Evolutionary conservation across 2,329 filamentous ascomycete species (phyloP).

Genomic region (Corynespora cassiicola): DNA sequence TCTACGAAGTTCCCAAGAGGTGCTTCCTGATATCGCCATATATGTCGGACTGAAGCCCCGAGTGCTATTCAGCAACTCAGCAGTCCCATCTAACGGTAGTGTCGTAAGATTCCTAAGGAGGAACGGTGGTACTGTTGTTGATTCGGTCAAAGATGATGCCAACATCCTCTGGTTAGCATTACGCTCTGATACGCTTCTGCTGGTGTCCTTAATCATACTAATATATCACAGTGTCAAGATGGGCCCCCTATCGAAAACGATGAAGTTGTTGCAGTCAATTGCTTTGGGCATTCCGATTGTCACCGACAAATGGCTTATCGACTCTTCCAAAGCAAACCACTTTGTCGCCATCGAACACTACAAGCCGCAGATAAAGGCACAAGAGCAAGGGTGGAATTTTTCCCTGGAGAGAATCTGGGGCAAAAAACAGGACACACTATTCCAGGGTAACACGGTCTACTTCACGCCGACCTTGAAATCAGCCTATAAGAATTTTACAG

Average conservation of each 20-base stretch:
- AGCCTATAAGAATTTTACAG: conserved; percentile 39
- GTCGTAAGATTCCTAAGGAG: conserved; percentile 43
- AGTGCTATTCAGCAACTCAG: conserved; percentile 43
- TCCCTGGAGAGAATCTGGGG: conserved; percentile 39
- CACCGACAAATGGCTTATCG: conserved; percentile 54
- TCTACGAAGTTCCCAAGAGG: too few species aligned
- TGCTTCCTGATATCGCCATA: neutral
- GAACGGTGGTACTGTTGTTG: conserved; percentile 34
- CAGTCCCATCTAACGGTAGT: conserved; percentile 25
- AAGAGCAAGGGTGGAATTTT: conserved; percentile 49
- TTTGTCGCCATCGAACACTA: conserved; percentile 45
- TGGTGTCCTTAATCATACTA: conserved; percentile 10
- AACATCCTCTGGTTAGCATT: conserved; percentile 40
- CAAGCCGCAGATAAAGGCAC: conserved; percentile 37
- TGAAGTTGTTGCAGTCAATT: conserved; percentile 54
- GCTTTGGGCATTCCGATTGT: conserved; percentile 53
- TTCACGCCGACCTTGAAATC: conserved; percentile 51
- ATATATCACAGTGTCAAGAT: conserved; percentile 43
- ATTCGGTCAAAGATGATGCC: conserved; percentile 38
- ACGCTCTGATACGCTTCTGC: neutral
- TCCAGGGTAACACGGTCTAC: conserved; percentile 57
- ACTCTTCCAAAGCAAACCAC: conserved; percentile 42
- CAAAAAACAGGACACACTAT: conserved; percentile 51
- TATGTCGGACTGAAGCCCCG: conserved; percentile 34
- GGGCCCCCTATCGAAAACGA: conserved; percentile 48